Evolutionary conservation across 2,329 filamentous ascomycete genomes (phyloP).

Genomic region (Aureobasidium pullulans): DNA sequence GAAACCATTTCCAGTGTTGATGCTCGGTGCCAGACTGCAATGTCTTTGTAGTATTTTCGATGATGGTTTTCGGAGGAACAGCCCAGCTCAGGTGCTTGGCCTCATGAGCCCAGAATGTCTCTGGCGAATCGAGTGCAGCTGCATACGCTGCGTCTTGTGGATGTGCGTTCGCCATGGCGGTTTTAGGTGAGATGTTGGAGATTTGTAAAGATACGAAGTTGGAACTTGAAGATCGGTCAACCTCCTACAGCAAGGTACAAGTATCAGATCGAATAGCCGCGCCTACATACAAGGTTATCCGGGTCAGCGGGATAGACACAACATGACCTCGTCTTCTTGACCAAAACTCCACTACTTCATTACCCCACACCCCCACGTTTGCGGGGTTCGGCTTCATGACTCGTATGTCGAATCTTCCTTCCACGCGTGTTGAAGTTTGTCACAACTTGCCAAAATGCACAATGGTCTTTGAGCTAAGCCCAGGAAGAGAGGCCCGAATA

Average conservation of each 20-base stretch:
- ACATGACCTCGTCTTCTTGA: not conserved
- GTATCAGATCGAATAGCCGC: not conserved
- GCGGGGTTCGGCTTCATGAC: constrained; percentile 4
- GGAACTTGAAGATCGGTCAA: not conserved
- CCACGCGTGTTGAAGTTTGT: too few relatives aligned
- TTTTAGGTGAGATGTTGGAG: not conserved
- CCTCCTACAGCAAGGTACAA: not conserved
- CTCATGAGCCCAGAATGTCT: constrained; percentile 31
- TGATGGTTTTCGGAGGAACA: constrained; percentile 57
- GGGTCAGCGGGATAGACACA: constrained; percentile 6
- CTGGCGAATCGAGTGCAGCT: constrained; percentile 26
- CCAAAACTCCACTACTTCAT: not conserved
- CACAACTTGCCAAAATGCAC: too few relatives aligned
- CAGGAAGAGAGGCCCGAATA: too few relatives aligned
- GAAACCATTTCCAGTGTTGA: constrained; percentile 83
- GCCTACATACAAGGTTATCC: constrained; percentile 1
- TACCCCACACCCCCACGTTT: constrained; percentile 7
- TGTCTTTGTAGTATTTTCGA: constrained; percentile 55
- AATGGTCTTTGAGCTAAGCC: too few relatives aligned
- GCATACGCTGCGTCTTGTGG: constrained; percentile 30
- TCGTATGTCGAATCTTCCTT: not conserved
- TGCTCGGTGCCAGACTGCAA: constrained; percentile 57
- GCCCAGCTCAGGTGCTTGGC: constrained; percentile 76
- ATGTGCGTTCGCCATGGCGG: constrained; percentile 18
- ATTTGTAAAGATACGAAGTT: not conserved